phyloP scores from a whole-genome alignment of 1,284 basidiomycete genomes.

The Nidula niveotomentosa region DNA sequence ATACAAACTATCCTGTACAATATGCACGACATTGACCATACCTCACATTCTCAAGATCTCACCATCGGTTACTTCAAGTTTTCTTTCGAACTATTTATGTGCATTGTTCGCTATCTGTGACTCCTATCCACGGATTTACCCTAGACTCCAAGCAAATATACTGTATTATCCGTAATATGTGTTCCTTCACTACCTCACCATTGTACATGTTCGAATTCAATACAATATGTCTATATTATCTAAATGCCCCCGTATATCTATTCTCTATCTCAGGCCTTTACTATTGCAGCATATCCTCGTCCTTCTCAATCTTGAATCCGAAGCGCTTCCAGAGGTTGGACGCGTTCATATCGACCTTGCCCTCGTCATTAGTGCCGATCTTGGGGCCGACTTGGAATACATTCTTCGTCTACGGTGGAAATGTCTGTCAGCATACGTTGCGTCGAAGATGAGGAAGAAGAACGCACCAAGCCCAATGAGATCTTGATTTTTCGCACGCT shows the following conservation, averaged over 20 bases:
- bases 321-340: conserved; percentile 43
- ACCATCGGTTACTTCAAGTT: no score
- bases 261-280: background rate
- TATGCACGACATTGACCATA: no score
- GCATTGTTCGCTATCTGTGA: no score
- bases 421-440: no score
- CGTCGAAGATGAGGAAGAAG: background rate
- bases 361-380: conserved; percentile 43
- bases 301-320: conserved; percentile 30
- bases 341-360: conserved; percentile 45
- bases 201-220: conserved; percentile 1
- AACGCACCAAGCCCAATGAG: conserved; percentile 58
- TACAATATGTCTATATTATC: background rate
- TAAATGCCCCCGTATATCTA: background rate
- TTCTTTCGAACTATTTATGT: no score
- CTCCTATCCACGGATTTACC: no score
- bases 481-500: conserved; percentile 68
- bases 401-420: conserved; percentile 28
- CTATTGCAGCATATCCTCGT: conserved; percentile 26
- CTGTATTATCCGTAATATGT: no score
- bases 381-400: conserved; percentile 45
- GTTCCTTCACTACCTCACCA: background rate
- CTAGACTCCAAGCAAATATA: no score
- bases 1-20: no score
- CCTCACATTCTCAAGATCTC: no score